phyloP scores from a whole-genome alignment of 1,284 basidiomycete species.

The Melampsora larici-populina region DNA sequence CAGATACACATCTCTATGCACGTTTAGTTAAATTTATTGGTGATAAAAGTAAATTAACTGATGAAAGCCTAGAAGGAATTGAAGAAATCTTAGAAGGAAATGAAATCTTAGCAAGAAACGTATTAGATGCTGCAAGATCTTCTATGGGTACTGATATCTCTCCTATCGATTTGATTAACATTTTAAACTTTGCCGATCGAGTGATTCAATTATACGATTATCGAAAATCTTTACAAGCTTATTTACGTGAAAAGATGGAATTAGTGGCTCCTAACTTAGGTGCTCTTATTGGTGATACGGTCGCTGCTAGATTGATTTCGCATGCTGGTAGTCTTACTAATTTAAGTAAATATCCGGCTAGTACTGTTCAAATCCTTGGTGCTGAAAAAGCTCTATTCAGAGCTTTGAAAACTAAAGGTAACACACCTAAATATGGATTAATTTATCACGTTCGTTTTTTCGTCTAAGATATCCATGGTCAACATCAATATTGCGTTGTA shows the following conservation, averaged over 20 bases:
- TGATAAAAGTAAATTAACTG: constrained; percentile 67
- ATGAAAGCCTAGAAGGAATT: constrained; percentile 73
- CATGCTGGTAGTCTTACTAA: constrained; percentile 97
- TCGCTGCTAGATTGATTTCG: constrained; percentile 90
- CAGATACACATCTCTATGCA: constrained; percentile 96
- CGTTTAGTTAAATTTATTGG: constrained; percentile 80
- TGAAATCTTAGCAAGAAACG: constrained; percentile 80
- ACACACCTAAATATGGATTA: constrained; percentile 96
- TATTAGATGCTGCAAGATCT: constrained; percentile 87
- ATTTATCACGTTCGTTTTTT: constrained; percentile 66
- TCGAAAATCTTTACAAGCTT: constrained; percentile 82
- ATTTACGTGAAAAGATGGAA: constrained; percentile 97
- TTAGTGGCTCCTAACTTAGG: constrained; percentile 92
- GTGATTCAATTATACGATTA: constrained; percentile 91
- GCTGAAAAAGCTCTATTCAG: constrained; percentile 98
- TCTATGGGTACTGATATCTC: constrained; percentile 93
- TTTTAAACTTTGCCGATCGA: constrained; percentile 83
- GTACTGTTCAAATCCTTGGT: constrained; percentile 95
- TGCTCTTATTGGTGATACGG: constrained; percentile 88
- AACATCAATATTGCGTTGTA: not conserved
- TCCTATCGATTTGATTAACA: constrained; percentile 94
- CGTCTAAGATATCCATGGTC: not conserved
- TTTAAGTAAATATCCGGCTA: constrained; percentile 96
- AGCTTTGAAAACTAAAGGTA: constrained; percentile 96
- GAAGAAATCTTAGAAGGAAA: constrained; percentile 82